Percentiles rank a stretch among this genome's conserved stretches.
phyloP scores from a whole-genome alignment of 2,329 filamentous ascomycete genomes.

The Sclerotinia borealis region DNA sequence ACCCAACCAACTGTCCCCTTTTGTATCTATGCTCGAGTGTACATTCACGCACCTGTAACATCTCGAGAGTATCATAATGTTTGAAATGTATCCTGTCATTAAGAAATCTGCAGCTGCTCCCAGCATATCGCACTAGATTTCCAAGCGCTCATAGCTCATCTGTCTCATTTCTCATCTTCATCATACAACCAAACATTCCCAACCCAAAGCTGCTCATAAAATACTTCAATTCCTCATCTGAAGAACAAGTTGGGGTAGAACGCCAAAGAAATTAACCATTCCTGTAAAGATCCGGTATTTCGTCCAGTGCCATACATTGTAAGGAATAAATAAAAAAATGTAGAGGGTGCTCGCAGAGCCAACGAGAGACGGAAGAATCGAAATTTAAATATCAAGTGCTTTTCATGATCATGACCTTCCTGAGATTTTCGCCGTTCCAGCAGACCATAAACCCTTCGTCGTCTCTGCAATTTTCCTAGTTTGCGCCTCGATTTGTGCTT shows the following conservation, averaged over 20 bases:
- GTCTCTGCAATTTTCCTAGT: slow-evolving; percentile 56
- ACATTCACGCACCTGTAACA: background rate
- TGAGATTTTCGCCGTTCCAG: slow-evolving; percentile 24
- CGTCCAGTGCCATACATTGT: background rate
- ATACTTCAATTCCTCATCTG: background rate
- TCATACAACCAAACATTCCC: background rate
- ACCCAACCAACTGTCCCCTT: background rate
- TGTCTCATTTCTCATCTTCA: slow-evolving; percentile 1
- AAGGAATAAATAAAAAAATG: background rate
- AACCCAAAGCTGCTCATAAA: background rate
- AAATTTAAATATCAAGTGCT: slow-evolving; percentile 3
- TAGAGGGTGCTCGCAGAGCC: background rate
- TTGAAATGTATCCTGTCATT: slow-evolving; percentile 8
- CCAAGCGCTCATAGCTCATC: background rate
- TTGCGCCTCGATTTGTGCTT: slow-evolving; percentile 32
- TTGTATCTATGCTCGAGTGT: background rate
- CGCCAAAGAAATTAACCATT: background rate
- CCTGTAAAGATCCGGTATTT: background rate
- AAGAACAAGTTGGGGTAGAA: background rate
- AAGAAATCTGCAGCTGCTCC: background rate
- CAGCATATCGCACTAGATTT: background rate
- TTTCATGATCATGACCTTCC: slow-evolving; percentile 17
- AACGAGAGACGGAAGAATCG: background rate
- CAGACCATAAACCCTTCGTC: slow-evolving; percentile 46
- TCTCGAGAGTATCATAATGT: background rate